Percentiles rank a stretch among this genome's conserved stretches.
Conservation (phyloP, 1,284 basidiomycete genomes). For the Moesziomyces globuligerus region DNA sequence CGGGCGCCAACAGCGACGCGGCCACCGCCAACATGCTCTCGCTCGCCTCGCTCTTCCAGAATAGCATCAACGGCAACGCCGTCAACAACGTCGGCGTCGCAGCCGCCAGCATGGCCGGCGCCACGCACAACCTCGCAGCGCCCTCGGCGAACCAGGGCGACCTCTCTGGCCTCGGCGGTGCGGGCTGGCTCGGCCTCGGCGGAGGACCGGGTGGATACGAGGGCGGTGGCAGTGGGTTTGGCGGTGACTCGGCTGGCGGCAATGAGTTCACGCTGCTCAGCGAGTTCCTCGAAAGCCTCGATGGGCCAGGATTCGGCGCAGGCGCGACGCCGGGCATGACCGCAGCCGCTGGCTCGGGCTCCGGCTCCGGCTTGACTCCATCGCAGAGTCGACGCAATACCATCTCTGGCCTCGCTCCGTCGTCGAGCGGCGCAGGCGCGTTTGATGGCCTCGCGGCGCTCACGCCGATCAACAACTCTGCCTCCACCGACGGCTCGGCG, state of each 20-base stretch:
- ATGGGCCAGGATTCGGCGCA: constrained; percentile 46
- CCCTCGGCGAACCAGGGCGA: constrained; percentile 1
- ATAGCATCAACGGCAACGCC: constrained; percentile 12
- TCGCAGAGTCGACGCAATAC: constrained; percentile 35
- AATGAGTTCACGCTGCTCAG: constrained; percentile 60
- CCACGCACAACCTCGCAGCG: neutral
- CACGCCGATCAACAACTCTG: constrained; percentile 30
- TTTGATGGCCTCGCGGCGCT: constrained; percentile 26
- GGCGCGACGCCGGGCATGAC: constrained; percentile 32
- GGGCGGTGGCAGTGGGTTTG: constrained; percentile 47
- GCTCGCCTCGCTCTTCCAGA: constrained; percentile 31
- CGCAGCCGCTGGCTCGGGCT: constrained; percentile 8
- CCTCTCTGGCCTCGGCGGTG: constrained; percentile 49
- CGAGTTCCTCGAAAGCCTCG: constrained; percentile 63
- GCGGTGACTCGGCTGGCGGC: constrained; percentile 60
- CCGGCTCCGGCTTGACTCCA: constrained; percentile 20
- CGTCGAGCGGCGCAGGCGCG: constrained; percentile 1
- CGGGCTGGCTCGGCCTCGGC: constrained; percentile 62
- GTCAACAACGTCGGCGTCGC: neutral
- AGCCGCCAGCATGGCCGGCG: neutral
- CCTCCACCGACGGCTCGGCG: neutral
- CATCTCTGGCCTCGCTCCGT: constrained; percentile 13
- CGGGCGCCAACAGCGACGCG: constrained; percentile 1
- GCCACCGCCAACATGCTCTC: constrained; percentile 29
- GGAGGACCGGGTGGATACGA: constrained; percentile 46